Evolutionary conservation across 345 rosid genomes (phyloP).

Genomic region (Syzygium oleosum): DNA sequence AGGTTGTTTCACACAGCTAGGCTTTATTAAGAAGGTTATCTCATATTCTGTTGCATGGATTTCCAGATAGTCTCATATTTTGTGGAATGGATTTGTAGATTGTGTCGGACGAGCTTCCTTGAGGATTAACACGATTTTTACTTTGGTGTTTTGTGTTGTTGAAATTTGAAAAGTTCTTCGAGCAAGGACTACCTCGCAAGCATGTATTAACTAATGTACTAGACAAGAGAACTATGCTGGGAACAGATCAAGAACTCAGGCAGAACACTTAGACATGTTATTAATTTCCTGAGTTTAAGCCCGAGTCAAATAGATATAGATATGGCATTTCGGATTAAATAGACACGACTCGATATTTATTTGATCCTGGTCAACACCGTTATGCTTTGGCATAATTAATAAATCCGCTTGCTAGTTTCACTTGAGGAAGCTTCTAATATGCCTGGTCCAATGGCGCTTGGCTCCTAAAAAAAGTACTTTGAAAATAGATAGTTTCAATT

Average conservation of each 20-base stretch:
- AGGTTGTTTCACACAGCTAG: neutral
- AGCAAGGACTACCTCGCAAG: neutral
- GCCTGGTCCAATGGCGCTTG: neutral
- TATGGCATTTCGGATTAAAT: neutral
- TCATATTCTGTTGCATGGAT: neutral
- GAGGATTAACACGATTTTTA: neutral
- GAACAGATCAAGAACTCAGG: neutral
- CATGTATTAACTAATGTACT: neutral
- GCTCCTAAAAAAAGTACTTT: neutral
- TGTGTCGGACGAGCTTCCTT: neutral
- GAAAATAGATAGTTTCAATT: neutral
- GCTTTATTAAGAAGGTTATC: neutral
- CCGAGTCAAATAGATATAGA: neutral
- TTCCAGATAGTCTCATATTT: neutral
- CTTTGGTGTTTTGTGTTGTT: neutral
- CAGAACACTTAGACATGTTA: neutral
- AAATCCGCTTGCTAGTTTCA: neutral
- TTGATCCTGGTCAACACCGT: neutral
- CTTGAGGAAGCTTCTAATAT: neutral
- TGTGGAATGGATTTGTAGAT: neutral
- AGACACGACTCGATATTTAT: neutral
- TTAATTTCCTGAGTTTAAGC: neutral
- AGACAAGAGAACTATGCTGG: neutral
- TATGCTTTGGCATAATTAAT: neutral
- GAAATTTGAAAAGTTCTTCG: neutral